phyloP scores from a whole-genome alignment of 805 yeast genomes.

The Nakazawaea holstii region DNA sequence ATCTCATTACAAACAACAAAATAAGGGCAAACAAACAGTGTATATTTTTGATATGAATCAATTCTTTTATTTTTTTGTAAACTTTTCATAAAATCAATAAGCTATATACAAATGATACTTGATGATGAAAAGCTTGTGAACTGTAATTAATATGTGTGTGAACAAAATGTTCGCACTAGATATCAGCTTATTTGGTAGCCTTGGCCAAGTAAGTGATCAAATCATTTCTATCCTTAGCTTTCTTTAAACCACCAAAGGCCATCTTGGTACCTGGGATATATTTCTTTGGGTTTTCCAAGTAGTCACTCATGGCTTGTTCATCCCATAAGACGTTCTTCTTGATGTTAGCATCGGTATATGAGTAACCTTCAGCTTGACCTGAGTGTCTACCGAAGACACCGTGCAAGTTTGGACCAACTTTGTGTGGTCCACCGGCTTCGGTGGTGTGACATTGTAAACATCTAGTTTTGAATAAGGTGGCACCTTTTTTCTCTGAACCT shows the following conservation, averaged over 20 bases:
- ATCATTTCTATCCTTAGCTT: slow-evolving; percentile 98
- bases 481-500: slow-evolving; percentile 89
- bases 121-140: not conserved
- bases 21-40: too few relatives aligned
- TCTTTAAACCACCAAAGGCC: slow-evolving; percentile 99
- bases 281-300: slow-evolving; percentile 99
- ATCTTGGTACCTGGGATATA: slow-evolving; percentile 99
- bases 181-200: slow-evolving; percentile 40
- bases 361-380: slow-evolving; percentile 88
- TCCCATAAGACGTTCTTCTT: slow-evolving; percentile 88
- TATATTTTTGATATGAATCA: too few relatives aligned
- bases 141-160: too few relatives aligned
- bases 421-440: slow-evolving; percentile 94
- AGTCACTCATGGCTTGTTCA: slow-evolving; percentile 85
- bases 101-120: not conserved
- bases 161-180: not conserved
- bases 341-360: slow-evolving; percentile 98
- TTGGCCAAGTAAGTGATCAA: slow-evolving; percentile 75
- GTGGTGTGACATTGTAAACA: slow-evolving; percentile 98
- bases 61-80: too few relatives aligned
- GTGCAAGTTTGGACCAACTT: slow-evolving; percentile 98
- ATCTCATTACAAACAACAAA: too few relatives aligned
- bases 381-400: slow-evolving; percentile 92
- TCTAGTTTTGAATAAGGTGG: slow-evolving; percentile 96
- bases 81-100: too few relatives aligned